These are phyloP conservation scores for Linaria vulgaris DNA, from an alignment of 257 asterid species.

Conservation along the genomic window DNA sequence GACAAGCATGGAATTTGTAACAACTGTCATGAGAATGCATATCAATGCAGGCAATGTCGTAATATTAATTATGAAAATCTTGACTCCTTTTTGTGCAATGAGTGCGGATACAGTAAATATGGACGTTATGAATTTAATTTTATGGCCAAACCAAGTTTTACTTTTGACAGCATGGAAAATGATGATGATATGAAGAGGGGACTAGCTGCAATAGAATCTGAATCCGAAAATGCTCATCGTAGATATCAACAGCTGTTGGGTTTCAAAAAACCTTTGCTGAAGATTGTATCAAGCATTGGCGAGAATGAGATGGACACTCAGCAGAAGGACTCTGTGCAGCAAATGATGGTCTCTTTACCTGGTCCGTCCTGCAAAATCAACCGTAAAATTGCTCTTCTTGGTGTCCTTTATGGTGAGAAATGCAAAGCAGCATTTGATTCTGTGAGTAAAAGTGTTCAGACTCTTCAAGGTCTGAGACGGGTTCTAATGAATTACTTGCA, in stretches of 20 bases:
- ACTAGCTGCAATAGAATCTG: constrained; percentile 91
- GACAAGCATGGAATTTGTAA: constrained; percentile 95
- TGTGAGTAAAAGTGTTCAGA: constrained; percentile 98
- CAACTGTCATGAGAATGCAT: constrained; percentile 98
- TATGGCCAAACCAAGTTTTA: constrained; percentile 98
- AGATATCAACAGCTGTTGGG: constrained; percentile 99
- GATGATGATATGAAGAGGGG: constrained; percentile 99
- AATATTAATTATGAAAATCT: constrained; percentile 97
- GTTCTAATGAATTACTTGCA: constrained; percentile 93
- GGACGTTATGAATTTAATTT: constrained; percentile 98
- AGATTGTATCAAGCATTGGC: constrained; percentile 95
- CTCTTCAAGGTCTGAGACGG: constrained; percentile 96
- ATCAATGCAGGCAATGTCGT: constrained; percentile 99
- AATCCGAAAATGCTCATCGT: constrained; percentile 96
- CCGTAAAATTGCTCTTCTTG: constrained; percentile 99
- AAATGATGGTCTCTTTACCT: constrained; percentile 98
- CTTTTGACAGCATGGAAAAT: constrained; percentile 97
- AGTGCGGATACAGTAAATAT: constrained; percentile 98
- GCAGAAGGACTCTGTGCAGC: constrained; percentile 99
- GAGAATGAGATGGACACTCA: constrained; percentile 99
- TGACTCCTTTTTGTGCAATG: constrained; percentile 96
- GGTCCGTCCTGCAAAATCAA: constrained; percentile 99
- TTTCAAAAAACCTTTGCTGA: constrained; percentile 92
- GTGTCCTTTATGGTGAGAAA: constrained; percentile 98
- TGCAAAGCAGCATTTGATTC: constrained; percentile 99